Evolutionary conservation across 1,139 yeast species (phyloP), one percentile per base, ranked within the genome.

Genomic region (Casaregolazyma suthepensis): DNA sequence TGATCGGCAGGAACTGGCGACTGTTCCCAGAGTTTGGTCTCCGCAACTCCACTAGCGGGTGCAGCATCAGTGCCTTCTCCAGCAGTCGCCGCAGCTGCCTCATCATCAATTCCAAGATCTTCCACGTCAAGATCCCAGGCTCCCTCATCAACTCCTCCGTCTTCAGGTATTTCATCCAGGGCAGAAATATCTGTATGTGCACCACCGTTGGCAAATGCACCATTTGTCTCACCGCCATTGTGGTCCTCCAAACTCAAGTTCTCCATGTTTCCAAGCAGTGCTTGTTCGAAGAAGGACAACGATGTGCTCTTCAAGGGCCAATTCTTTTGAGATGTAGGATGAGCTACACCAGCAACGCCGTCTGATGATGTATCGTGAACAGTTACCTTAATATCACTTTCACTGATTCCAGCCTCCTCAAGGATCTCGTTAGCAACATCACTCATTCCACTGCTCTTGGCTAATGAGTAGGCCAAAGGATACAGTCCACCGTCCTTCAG

Each of bases 391-490:
- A 91, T 78, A 54, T 86, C 87, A 52, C 75, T 75, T 60, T 81
- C 89, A 38, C 77, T 75, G 40, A 87, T 57, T 3, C 68, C 76
- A 29, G 91, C 81, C 60, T 86, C 84, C 48, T 78, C 79, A 60
- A 91, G 75, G 54, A 88, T 85, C 50, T 81, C 78, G 47, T 80
- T 78, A 29, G 96, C 96, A 56, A 85, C 74, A 44, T 83, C 91
- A 44, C 77, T 80, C 60, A 90, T 79, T 5, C 96, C 97, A 62
- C 85, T 87, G 38, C 94, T 77, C 70, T 87, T 88, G 26, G 99
- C 98, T 59, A 91, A 79, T 26, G 97, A 87, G 69, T 90, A 94
- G 1, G 99, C 99, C 64, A 94, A 79, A 7, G 99, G 93, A 54
- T 80, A 73, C 73, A 91, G 78, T 26, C 97, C 97, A 55, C 87